A percentile compares a stretch with the other conserved stretches of the same genome.
Evolutionary conservation across 1,139 yeast genomes (phyloP).

Genomic region (Blastobotrys indianensis): DNA sequence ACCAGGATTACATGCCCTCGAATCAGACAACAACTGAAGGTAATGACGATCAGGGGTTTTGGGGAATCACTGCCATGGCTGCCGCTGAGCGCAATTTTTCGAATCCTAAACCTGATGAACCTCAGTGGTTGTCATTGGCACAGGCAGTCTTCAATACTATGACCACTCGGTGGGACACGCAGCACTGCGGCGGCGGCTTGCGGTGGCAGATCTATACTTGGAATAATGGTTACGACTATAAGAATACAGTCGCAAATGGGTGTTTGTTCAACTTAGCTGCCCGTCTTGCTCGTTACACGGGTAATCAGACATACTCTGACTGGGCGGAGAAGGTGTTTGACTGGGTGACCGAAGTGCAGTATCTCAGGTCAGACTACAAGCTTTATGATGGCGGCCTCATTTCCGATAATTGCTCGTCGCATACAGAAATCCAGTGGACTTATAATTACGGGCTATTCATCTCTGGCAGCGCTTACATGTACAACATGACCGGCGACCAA

Average conservation of each 20-base stretch:
- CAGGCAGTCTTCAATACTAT: slow-evolving; percentile 85
- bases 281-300: slow-evolving; percentile 75
- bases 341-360: slow-evolving; percentile 65
- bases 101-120: slow-evolving; percentile 54
- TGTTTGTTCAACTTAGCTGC: slow-evolving; percentile 86
- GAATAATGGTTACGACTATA: slow-evolving; percentile 91
- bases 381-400: slow-evolving; percentile 74
- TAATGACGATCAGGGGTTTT: slow-evolving; percentile 94
- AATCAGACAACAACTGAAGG: slow-evolving; percentile 96
- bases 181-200: slow-evolving; percentile 76
- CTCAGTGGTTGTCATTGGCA: slow-evolving; percentile 65
- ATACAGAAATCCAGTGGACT: slow-evolving; percentile 69
- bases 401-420: slow-evolving; percentile 54
- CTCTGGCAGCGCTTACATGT: slow-evolving; percentile 78
- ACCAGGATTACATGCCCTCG: slow-evolving; percentile 73
- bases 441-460: slow-evolving; percentile 80
- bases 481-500: slow-evolving; percentile 62
- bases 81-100: slow-evolving; percentile 87
- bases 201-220: slow-evolving; percentile 96
- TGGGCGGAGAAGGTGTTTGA: slow-evolving; percentile 78
- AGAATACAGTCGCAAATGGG: slow-evolving; percentile 86
- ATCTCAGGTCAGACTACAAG: slow-evolving; percentile 37
- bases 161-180: slow-evolving; percentile 80
- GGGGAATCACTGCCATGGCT: slow-evolving; percentile 90
- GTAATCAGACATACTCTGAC: slow-evolving; percentile 62